Evolutionary conservation across 2,329 filamentous ascomycete genomes (phyloP).

Genomic region (Magnaporthiopsis incrustans): DNA sequence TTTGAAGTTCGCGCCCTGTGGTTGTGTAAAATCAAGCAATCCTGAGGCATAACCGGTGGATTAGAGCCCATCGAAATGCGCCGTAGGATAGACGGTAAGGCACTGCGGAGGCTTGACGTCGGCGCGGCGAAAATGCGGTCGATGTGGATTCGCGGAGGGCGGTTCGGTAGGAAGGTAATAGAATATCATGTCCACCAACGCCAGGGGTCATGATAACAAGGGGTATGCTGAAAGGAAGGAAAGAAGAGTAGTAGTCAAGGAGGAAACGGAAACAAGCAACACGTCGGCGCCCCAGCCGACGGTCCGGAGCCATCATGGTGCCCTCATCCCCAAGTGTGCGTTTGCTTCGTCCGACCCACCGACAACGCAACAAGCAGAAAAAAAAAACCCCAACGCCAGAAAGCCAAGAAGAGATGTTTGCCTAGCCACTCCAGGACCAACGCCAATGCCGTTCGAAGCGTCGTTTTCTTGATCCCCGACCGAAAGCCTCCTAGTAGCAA

Average conservation of each 20-base stretch:
- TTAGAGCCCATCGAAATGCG: neutral
- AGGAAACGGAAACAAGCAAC: neutral
- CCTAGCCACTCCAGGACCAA: neutral
- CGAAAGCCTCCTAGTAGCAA: slow-evolving; percentile 1
- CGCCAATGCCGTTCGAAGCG: neutral
- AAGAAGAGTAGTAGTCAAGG: neutral
- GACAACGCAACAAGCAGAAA: neutral
- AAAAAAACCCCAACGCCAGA: slow-evolving; percentile 6
- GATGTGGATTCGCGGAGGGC: neutral
- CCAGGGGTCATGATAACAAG: neutral
- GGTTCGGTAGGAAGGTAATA: neutral
- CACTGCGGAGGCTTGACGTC: neutral
- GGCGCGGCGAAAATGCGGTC: neutral
- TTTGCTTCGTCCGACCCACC: slow-evolving; percentile 3
- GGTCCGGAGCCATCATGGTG: neutral
- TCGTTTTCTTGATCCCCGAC: neutral
- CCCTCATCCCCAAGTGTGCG: neutral
- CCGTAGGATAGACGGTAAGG: neutral
- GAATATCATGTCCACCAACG: neutral
- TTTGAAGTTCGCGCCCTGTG: neutral
- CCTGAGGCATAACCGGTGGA: neutral
- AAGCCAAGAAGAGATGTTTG: slow-evolving; percentile 2
- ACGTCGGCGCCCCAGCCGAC: neutral
- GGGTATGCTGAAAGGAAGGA: neutral
- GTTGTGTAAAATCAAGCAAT: neutral